Evolutionary conservation across 305 asterid species (phyloP).

Genomic region (Solanum hybrid): DNA sequence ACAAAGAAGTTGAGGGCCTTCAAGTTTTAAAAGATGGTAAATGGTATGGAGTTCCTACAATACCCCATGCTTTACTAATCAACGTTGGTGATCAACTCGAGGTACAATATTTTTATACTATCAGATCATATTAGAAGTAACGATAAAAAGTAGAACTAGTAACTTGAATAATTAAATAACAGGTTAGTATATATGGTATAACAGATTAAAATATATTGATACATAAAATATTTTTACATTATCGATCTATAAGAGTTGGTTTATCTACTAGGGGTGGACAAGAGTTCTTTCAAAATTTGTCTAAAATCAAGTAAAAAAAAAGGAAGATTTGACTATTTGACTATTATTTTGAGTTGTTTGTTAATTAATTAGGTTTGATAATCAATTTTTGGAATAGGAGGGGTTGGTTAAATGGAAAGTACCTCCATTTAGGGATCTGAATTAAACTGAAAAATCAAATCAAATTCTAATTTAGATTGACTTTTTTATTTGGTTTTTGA

Average conservation of each 20-base stretch:
- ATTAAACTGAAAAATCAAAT: too few relatives aligned
- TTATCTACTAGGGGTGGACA: not conserved
- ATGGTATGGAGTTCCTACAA: slow-evolving; percentile 20
- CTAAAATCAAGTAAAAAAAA: not conserved
- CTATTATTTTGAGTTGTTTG: not conserved
- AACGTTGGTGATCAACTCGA: slow-evolving; percentile 33
- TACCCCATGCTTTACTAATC: slow-evolving; percentile 22
- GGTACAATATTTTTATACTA: slow-evolving; percentile 3
- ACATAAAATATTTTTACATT: slow-evolving; percentile 35
- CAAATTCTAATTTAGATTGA: not conserved
- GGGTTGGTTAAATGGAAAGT: not conserved
- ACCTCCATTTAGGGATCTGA: too few relatives aligned
- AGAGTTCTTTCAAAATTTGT: not conserved
- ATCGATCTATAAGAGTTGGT: not conserved
- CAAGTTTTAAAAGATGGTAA: slow-evolving; percentile 24
- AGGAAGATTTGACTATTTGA: not conserved
- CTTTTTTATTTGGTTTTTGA: not conserved
- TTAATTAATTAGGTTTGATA: not conserved
- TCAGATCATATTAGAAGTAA: slow-evolving; percentile 22
- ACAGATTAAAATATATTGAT: slow-evolving; percentile 53
- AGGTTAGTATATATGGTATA: slow-evolving; percentile 1
- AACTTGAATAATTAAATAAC: not conserved
- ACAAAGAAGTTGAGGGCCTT: slow-evolving; percentile 36
- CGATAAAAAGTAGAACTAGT: not conserved
- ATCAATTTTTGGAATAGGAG: not conserved